phyloP scores from a whole-genome alignment of 805 yeast species.

The Saccharomycopsis capsularis region DNA sequence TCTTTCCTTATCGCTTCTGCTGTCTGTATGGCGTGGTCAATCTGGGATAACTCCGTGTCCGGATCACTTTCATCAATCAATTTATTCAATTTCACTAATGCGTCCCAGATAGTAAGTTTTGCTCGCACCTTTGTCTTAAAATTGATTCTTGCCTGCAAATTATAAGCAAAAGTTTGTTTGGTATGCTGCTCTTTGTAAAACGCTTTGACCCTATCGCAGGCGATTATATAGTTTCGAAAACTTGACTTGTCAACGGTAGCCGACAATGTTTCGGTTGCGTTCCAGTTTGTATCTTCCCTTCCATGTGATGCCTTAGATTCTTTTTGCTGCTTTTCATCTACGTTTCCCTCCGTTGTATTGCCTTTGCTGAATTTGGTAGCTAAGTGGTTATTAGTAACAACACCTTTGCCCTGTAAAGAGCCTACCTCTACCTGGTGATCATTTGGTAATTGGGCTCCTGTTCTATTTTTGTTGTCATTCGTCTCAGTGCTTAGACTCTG shows the following conservation, averaged over 20 bases:
- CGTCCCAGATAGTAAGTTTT: constrained; percentile 67
- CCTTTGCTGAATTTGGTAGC: neutral
- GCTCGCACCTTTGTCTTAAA: constrained; percentile 64
- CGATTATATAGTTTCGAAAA: constrained; percentile 61
- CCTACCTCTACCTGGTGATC: no score
- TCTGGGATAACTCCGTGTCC: constrained; percentile 66
- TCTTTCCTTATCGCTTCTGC: constrained; percentile 68
- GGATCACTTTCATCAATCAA: constrained; percentile 69
- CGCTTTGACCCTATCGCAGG: constrained; percentile 58
- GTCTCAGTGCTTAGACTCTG: neutral
- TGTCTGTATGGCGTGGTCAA: constrained; percentile 69
- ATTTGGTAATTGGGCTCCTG: no score
- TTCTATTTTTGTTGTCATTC: neutral
- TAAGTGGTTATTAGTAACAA: neutral
- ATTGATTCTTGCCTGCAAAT: constrained; percentile 62
- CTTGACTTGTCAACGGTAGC: constrained; percentile 30
- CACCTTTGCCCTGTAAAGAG: neutral
- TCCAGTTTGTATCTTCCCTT: neutral
- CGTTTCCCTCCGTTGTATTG: neutral
- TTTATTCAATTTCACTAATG: constrained; percentile 52
- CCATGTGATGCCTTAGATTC: neutral
- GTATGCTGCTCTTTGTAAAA: constrained; percentile 65
- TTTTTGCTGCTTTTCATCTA: neutral
- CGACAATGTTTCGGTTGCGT: constrained; percentile 20
- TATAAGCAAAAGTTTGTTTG: constrained; percentile 65